Base-by-base conservation (phyloP, 176 grass and related monocot genomes). In the Juncus effusus region DNA sequence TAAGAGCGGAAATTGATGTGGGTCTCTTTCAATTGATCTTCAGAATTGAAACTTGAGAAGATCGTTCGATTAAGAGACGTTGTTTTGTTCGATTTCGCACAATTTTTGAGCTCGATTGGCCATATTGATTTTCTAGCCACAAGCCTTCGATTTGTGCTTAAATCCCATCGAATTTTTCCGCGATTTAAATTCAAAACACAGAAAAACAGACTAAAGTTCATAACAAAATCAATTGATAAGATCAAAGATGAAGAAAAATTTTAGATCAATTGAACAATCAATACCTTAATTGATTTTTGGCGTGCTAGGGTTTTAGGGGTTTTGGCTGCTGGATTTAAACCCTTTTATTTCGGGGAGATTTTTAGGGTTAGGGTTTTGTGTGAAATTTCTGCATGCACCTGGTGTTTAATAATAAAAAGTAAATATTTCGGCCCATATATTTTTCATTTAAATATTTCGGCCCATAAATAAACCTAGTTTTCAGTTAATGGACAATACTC, bases 81-180 rank as follows among this genome's bases (percentile, higher is more conserved):
- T 8, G 13, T 72, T 13, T 10, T 13, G 10, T 41, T 44, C 36
- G 28, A 80, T 94, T 62, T 94, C 28, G 90, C 90, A 94, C 90
- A 83, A 88, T 52, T 67, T 76, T 94, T 94, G 90, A 94, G 90
- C 90, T 85, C 78, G 74, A 19, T 65, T 70, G 80, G 75, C 76
- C 67, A 59, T 47, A 63, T 11, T 45, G 64, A 54, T 3, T 40
- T 75, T 80, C 63, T 59, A 78, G 75, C 73, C 83, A 59, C 72
- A 85, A 88, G 79, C 90, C 90, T 94, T 94, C 82, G 85, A 88
- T 88, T 81, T 85, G 89, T 88, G 89, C 89, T 58, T 50, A 1
- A 35, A 8, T 38, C 0, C 3, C n/a, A 4, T 54, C 6, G 9
- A 68, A 52, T 6, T 47, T 2, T 47, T 6, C 42, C 9, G 4